Evolutionary conservation across 108 stramenopile genomes (phyloP), one percentile per base, ranked within the genome.

Genomic region (Cyclotella kingstonii): DNA sequence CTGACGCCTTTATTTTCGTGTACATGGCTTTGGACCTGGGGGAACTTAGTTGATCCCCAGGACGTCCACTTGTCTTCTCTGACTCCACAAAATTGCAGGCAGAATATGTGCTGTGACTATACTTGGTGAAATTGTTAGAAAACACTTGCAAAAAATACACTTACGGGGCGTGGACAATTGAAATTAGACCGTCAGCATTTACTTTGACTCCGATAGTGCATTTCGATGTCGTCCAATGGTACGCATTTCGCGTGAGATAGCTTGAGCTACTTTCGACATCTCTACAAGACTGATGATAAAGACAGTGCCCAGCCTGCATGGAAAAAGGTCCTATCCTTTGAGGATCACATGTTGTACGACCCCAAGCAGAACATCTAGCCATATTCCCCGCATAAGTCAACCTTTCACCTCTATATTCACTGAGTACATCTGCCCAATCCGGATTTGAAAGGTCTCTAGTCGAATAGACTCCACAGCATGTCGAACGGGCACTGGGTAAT

Each of bases 161-260:
- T n/a, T n/a, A n/a, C n/a, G 72, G 64, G 7, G 50, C 44, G 61
- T 88, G 82, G 6, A 89, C 73, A 17, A 82, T 54, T 9, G 73
- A 75, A 48, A 89, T 59, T 29, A 54, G 11, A 5, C 87, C 87
- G 15, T 66, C 70, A 9, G 51, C 19, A 50, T 66, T 46, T 39
- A 89, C 60, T 60, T 84, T 81, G 9, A 71, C 83, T 39, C 54
- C 47, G 10, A 86, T 35, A 3, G 19, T 3, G 62, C 88, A 89
- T 11, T 29, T 23, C 8, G 46, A 15, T 5, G 49, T 55, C 18
- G 81, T 76, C 87, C 87, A 89, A n/a, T 60, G 58, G 30, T 56
- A 69, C 15, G 46, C 26, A 5, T 10, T 43, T 6, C 11, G 8
- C 6, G 15, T 12, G 4, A 54, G 48, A 34, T 21, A 11, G 8